Conservation (phyloP, 2,329 filamentous ascomycete species). For the Leptodontidium sp. region DNA sequence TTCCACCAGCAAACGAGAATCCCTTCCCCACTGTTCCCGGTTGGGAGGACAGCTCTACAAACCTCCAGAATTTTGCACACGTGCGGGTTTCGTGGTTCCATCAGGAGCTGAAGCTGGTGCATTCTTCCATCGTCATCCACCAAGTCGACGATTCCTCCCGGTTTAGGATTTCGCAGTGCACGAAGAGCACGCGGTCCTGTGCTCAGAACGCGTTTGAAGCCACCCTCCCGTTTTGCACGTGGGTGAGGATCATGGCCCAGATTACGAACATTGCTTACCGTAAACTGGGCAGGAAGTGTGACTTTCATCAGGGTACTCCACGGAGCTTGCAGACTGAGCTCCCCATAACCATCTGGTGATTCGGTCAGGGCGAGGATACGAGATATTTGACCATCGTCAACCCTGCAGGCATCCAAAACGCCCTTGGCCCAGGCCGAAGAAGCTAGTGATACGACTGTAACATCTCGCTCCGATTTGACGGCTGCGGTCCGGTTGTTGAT, state of each 20-base stretch:
- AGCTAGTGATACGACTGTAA: constrained; percentile 42
- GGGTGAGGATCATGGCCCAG: constrained; percentile 64
- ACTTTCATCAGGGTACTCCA: constrained; percentile 77
- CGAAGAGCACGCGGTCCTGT: constrained; percentile 48
- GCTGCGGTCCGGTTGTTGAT: constrained; percentile 24
- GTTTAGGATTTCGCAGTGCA: constrained; percentile 65
- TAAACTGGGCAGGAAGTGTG: constrained; percentile 64
- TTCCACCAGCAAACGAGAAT: constrained; percentile 78
- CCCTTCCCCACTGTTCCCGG: constrained; percentile 63
- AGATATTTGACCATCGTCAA: constrained; percentile 71
- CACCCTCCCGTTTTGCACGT: constrained; percentile 60
- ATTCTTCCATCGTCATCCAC: constrained; percentile 67
- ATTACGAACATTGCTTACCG: constrained; percentile 65
- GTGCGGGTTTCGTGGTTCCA: constrained; percentile 70
- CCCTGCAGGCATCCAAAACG: constrained; percentile 76
- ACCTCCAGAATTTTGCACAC: constrained; percentile 67
- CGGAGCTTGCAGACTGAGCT: constrained; percentile 77
- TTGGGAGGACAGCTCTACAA: constrained; percentile 70
- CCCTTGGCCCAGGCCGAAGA: constrained; percentile 60
- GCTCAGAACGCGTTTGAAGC: constrained; percentile 54
- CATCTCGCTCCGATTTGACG: constrained; percentile 46
- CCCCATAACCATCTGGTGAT: constrained; percentile 67
- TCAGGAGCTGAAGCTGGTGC: constrained; percentile 73
- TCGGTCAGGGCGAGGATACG: constrained; percentile 76
- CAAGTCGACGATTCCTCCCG: constrained; percentile 70